These are phyloP conservation scores for Moesziomyces parantarcticus DNA, from an alignment of 1,284 basidiomycete species.

Conservation along the genomic window DNA sequence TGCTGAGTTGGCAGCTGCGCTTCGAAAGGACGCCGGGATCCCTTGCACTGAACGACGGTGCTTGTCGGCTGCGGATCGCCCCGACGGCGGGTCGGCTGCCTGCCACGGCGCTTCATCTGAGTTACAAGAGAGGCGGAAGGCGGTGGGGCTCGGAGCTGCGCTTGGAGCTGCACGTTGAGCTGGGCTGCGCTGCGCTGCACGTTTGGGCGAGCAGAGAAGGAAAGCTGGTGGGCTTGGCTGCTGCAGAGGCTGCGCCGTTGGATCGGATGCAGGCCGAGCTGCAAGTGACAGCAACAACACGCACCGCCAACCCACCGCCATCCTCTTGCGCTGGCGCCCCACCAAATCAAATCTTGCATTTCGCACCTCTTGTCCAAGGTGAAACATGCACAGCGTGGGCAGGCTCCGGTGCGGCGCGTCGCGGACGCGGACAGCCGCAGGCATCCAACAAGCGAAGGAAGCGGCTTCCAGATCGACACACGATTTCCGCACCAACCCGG, in stretches of 20 bases:
- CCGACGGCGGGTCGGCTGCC: background rate
- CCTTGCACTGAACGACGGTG: conserved; percentile 17
- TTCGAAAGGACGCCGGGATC: conserved; percentile 28
- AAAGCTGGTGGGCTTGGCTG: background rate
- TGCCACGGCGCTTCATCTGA: background rate
- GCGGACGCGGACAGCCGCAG: too few species aligned
- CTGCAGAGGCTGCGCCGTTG: conserved; percentile 1
- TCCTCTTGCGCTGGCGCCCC: background rate
- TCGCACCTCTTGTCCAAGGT: background rate
- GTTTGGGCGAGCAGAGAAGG: background rate
- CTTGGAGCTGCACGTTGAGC: background rate
- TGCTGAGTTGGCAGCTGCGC: too few species aligned
- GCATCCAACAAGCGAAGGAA: too few species aligned
- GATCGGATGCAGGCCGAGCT: conserved; percentile 27
- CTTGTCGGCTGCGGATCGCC: conserved; percentile 2
- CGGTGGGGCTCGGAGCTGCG: background rate
- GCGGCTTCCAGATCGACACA: too few species aligned
- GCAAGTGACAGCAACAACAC: conserved; percentile 8
- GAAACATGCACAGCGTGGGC: background rate
- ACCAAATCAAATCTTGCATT: background rate
- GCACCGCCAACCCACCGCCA: background rate
- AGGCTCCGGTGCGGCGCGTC: background rate
- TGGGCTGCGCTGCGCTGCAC: background rate
- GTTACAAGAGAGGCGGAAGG: background rate
- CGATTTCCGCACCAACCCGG: too few species aligned